Evolutionary conservation across 805 yeast species (phyloP).

Genomic region (Saturnispora mendoncae): DNA sequence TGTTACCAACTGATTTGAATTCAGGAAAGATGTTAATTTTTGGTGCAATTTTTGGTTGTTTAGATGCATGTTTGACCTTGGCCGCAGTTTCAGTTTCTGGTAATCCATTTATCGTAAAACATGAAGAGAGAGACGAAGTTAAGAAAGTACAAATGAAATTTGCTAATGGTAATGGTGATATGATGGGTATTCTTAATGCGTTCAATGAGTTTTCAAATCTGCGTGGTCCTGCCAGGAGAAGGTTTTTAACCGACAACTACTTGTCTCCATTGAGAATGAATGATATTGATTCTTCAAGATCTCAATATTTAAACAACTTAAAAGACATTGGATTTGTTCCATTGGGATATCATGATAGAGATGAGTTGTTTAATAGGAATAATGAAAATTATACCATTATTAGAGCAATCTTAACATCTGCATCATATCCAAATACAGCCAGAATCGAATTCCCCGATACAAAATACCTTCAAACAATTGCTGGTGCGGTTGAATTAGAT

Average conservation of each 20-base stretch:
- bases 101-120: conserved; percentile 57
- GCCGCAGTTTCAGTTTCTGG: conserved; percentile 72
- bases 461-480: conserved; percentile 55
- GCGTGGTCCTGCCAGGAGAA: conserved; percentile 26
- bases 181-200: conserved; percentile 57
- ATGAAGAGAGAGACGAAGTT: conserved; percentile 56
- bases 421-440: conserved; percentile 77
- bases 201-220: conserved; percentile 41
- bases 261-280: conserved; percentile 56
- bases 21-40: conserved; percentile 75
- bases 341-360: conserved; percentile 31
- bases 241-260: conserved; percentile 46
- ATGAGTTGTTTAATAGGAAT: conserved; percentile 40
- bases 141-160: conserved; percentile 36
- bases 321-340: conserved; percentile 75
- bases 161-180: conserved; percentile 59
- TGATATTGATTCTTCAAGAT: conserved; percentile 62
- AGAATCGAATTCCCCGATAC: conserved; percentile 77
- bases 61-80: conserved; percentile 69
- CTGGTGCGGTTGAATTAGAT: conserved; percentile 81
- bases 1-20: conserved; percentile 78
- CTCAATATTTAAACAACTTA: conserved; percentile 61
- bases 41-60: conserved; percentile 76
- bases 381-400: conserved; percentile 41
- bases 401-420: conserved; percentile 64